These are phyloP conservation scores for Stephania japonica DNA, from an alignment of 164 flowering plant species.

Conservation along the genomic window DNA sequence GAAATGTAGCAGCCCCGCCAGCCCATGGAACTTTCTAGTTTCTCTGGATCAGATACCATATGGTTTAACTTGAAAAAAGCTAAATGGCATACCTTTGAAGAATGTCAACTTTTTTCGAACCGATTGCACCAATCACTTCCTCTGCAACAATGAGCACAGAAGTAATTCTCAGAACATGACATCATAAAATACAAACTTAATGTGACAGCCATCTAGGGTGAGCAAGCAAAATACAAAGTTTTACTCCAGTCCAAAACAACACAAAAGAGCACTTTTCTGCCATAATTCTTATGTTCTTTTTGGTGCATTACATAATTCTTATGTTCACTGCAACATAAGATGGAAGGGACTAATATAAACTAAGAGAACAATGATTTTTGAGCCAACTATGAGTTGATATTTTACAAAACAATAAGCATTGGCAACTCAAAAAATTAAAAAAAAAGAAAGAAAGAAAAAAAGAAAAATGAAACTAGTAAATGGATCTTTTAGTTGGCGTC, in stretches of 20 bases:
- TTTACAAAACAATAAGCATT: too few relatives aligned
- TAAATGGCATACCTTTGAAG: conserved; percentile 57
- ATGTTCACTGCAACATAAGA: background rate
- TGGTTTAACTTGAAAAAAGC: background rate
- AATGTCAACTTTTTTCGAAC: conserved; percentile 77
- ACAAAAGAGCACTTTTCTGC: too few relatives aligned
- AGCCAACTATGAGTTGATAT: too few relatives aligned
- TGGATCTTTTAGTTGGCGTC: background rate
- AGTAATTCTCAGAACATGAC: conserved; percentile 1
- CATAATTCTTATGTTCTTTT: too few relatives aligned
- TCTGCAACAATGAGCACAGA: conserved; percentile 33
- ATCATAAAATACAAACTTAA: conserved; percentile 6
- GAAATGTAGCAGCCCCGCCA: background rate
- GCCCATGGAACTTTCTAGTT: background rate
- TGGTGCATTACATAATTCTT: background rate
- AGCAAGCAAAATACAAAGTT: background rate
- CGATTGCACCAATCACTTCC: conserved; percentile 75
- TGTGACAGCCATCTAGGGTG: background rate
- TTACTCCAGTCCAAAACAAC: background rate
- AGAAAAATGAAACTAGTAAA: conserved; percentile 4
- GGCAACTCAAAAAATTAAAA: background rate
- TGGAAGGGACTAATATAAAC: too few relatives aligned
- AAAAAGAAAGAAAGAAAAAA: background rate
- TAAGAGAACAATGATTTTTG: too few relatives aligned
- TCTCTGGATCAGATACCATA: background rate